A percentile compares a stretch with the other conserved stretches of the same genome.
Conservation (phyloP, 1,284 basidiomycete genomes). For the Omphalotus olearius region DNA sequence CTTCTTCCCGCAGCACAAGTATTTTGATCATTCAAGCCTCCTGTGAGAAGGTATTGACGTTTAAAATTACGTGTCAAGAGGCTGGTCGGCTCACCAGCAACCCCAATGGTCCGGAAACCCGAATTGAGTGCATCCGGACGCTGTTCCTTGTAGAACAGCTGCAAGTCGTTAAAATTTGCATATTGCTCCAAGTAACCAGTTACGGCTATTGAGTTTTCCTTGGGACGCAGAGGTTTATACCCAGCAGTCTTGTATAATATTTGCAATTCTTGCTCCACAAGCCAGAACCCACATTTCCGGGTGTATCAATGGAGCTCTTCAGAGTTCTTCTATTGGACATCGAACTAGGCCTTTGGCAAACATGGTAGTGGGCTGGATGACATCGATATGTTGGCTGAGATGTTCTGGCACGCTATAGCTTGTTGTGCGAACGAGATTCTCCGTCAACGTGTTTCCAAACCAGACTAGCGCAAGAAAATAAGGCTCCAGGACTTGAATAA, state of each 20-base stretch:
- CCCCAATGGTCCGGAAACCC: conserved; percentile 39
- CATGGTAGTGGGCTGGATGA: conserved; percentile 73
- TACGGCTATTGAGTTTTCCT: conserved; percentile 30
- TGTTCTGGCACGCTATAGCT: conserved; percentile 63
- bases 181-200: conserved; percentile 41
- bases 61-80: not conserved
- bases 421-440: conserved; percentile 60
- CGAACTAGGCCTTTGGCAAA: conserved; percentile 45
- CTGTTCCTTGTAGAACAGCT: conserved; percentile 45
- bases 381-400: conserved; percentile 60
- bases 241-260: conserved; percentile 30
- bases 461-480: too few relatives aligned
- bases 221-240: conserved; percentile 22
- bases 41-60: conserved; percentile 22
- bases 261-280: conserved; percentile 46
- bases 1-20: conserved; percentile 45
- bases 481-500: too few relatives aligned
- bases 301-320: conserved; percentile 6
- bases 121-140: conserved; percentile 40
- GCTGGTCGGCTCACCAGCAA: conserved; percentile 35
- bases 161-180: conserved; percentile 53
- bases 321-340: conserved; percentile 15
- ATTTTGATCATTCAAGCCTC: conserved; percentile 60
- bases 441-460: conserved; percentile 54
- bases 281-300: conserved; percentile 29